Conservation (phyloP, 306 rosid species). For the Begonia fuchsioides region DNA sequence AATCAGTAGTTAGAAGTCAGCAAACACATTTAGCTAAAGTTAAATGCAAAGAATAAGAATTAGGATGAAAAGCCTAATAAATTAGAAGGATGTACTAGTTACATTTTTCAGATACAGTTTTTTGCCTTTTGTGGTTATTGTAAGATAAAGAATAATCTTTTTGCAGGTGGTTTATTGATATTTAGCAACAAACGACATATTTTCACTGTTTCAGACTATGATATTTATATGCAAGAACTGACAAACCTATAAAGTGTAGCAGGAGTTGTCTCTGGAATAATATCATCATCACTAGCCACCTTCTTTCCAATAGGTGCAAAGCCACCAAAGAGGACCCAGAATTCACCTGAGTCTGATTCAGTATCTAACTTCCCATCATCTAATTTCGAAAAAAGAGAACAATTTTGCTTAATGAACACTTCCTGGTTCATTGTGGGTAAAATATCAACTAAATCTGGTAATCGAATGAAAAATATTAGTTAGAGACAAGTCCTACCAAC, state of each 20-base stretch:
- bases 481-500: conserved; percentile 47
- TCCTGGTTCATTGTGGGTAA: background rate
- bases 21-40: too few relatives aligned
- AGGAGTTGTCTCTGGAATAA: conserved; percentile 68
- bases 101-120: too few relatives aligned
- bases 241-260: conserved; percentile 70
- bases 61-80: too few relatives aligned
- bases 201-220: too few relatives aligned
- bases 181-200: too few relatives aligned
- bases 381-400: conserved; percentile 21
- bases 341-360: conserved; percentile 97
- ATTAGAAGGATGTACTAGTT: too few relatives aligned
- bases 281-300: conserved; percentile 69
- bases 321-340: conserved; percentile 99
- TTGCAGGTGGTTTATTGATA: too few relatives aligned
- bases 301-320: conserved; percentile 98
- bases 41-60: too few relatives aligned
- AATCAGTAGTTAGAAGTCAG: conserved; percentile 17
- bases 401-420: conserved; percentile 10
- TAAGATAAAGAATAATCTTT: too few relatives aligned
- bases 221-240: too few relatives aligned
- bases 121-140: too few relatives aligned
- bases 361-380: conserved; percentile 99
- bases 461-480: background rate
- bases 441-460: background rate